Conservation (phyloP, 805 yeast species). For the Debaryomyces prosopidis region DNA sequence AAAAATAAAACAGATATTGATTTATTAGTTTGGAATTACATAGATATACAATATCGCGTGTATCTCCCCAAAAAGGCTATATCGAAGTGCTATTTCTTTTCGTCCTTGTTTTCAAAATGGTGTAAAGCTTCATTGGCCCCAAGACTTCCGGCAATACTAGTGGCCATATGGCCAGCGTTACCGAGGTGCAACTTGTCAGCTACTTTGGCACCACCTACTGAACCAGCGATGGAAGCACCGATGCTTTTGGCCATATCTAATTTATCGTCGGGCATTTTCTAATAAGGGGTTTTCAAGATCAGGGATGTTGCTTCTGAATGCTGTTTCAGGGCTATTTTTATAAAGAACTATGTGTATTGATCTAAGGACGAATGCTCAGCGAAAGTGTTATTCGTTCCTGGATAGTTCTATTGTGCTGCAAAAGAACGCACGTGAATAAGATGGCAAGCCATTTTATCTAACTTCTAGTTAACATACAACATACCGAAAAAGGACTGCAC, state of each 20-base stretch:
- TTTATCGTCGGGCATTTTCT: constrained; percentile 4
- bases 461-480: too few species aligned
- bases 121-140: constrained; percentile 35
- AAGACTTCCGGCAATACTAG: constrained; percentile 33
- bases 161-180: constrained; percentile 32
- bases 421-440: background rate
- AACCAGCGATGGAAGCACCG: constrained; percentile 37
- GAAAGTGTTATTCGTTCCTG: background rate
- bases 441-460: background rate
- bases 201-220: constrained; percentile 39
- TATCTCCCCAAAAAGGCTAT: too few species aligned
- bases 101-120: constrained; percentile 15
- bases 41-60: too few species aligned
- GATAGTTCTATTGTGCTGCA: background rate
- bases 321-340: too few species aligned
- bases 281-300: too few species aligned
- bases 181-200: constrained; percentile 35
- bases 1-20: too few species aligned
- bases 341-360: too few species aligned
- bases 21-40: too few species aligned
- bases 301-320: too few species aligned
- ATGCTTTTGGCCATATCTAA: constrained; percentile 30
- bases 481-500: too few species aligned
- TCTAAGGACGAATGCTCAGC: too few species aligned
- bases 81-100: background rate